These are phyloP conservation scores for Pistacia vera DNA, from an alignment of 345 rosid species.

Conservation along the genomic window DNA sequence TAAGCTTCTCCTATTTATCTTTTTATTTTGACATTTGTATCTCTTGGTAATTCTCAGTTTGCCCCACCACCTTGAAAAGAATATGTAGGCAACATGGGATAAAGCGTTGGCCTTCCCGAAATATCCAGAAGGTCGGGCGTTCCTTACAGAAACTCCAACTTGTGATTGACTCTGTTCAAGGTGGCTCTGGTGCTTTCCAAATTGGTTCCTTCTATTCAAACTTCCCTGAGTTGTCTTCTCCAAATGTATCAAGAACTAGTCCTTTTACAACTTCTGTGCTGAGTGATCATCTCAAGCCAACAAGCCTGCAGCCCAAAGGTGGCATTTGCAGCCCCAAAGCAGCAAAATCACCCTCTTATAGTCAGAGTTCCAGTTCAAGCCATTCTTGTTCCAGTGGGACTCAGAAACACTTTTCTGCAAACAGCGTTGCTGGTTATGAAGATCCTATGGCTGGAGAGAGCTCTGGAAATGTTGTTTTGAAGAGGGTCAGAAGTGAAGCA, in stretches of 20 bases:
- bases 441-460: slow-evolving; percentile 37
- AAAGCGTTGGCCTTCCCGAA: slow-evolving; percentile 93
- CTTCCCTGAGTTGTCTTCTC: slow-evolving; percentile 69
- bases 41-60: slow-evolving; percentile 59
- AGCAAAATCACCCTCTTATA: slow-evolving; percentile 59
- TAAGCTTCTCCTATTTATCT: background rate
- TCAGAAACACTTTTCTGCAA: slow-evolving; percentile 40
- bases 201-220: slow-evolving; percentile 66
- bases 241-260: slow-evolving; percentile 37
- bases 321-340: slow-evolving; percentile 21
- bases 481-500: slow-evolving; percentile 47
- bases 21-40: slow-evolving; percentile 18
- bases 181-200: slow-evolving; percentile 67
- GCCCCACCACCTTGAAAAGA: slow-evolving; percentile 96
- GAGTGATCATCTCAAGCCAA: slow-evolving; percentile 27
- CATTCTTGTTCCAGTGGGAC: slow-evolving; percentile 69
- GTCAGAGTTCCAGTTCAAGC: slow-evolving; percentile 80
- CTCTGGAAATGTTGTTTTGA: slow-evolving; percentile 24
- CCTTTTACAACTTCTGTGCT: slow-evolving; percentile 27
- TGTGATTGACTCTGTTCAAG: slow-evolving; percentile 80
- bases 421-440: slow-evolving; percentile 20
- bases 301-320: slow-evolving; percentile 33
- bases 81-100: slow-evolving; percentile 94
- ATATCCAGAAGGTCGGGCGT: slow-evolving; percentile 92
- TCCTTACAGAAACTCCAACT: slow-evolving; percentile 80